These are phyloP conservation scores for Wickerhamiella hasegawae DNA, from an alignment of 805 yeast genomes.

Conservation along the genomic window DNA sequence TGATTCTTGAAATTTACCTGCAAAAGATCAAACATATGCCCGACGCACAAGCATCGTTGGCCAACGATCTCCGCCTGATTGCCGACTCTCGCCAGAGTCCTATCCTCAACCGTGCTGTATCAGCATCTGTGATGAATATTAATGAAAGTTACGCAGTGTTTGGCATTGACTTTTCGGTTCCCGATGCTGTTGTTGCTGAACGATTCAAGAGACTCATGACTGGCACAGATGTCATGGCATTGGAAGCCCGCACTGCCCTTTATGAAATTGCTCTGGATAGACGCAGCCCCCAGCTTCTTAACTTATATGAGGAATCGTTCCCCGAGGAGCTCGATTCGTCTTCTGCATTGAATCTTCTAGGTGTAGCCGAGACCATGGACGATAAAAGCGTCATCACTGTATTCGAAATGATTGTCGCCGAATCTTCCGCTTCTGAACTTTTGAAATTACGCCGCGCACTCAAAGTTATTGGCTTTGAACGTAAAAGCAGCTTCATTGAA, in stretches of 20 bases:
- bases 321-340: conserved; percentile 28
- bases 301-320: conserved; percentile 1
- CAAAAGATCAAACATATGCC: background rate
- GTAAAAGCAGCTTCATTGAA: conserved; percentile 38
- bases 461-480: conserved; percentile 35
- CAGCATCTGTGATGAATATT: conserved; percentile 1
- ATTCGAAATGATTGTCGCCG: conserved; percentile 42
- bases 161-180: background rate
- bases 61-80: conserved; percentile 4
- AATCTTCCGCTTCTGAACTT: conserved; percentile 32
- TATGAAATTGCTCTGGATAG: conserved; percentile 10
- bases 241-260: conserved; percentile 9
- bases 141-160: conserved; percentile 1
- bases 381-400: conserved; percentile 67
- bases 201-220: background rate
- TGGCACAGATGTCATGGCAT: background rate
- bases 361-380: conserved; percentile 35
- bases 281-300: conserved; percentile 3
- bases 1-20: conserved; percentile 3
- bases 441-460: conserved; percentile 42
- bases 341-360: conserved; percentile 38
- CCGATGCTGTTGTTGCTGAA: conserved; percentile 2
- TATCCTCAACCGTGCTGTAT: conserved; percentile 1
- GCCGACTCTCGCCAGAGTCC: conserved; percentile 8
- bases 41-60: conserved; percentile 3